A percentile compares a stretch with the other conserved stretches of the same genome.
Conservation (phyloP, 148 eudicot species). For the Arctostaphylos glauca region DNA sequence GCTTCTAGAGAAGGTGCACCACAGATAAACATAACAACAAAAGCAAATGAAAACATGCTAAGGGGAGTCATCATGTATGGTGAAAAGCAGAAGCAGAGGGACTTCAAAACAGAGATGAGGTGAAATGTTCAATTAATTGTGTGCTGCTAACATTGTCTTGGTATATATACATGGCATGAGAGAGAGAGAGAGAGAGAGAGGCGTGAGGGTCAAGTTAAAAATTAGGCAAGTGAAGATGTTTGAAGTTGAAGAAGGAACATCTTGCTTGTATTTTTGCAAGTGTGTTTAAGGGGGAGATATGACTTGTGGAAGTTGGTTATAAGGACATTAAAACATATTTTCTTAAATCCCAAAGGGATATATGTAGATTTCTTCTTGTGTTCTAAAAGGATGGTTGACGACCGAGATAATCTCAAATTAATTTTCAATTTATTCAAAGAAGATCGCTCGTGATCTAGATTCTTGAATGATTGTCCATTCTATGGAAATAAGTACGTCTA, state of each 20-base stretch:
- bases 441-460: no score
- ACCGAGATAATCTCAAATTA: no score
- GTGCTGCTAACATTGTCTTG: neutral
- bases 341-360: no score
- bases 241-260: conserved; percentile 8
- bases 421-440: no score
- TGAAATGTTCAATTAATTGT: conserved; percentile 9
- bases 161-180: neutral
- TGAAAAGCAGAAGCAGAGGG: neutral
- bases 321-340: no score
- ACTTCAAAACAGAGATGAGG: neutral
- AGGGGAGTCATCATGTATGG: neutral
- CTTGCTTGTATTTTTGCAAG: neutral
- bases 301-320: no score
- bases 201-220: conserved; percentile 13
- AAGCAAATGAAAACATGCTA: neutral
- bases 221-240: neutral
- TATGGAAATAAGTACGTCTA: no score
- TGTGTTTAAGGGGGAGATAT: neutral
- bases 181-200: conserved; percentile 8
- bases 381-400: no score
- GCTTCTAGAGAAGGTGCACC: conserved; percentile 13
- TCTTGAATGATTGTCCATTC: no score
- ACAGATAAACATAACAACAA: conserved; percentile 17
- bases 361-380: no score